These are phyloP conservation scores for Exophiala sideris DNA, from an alignment of 2,329 filamentous ascomycete genomes.

Conservation along the genomic window DNA sequence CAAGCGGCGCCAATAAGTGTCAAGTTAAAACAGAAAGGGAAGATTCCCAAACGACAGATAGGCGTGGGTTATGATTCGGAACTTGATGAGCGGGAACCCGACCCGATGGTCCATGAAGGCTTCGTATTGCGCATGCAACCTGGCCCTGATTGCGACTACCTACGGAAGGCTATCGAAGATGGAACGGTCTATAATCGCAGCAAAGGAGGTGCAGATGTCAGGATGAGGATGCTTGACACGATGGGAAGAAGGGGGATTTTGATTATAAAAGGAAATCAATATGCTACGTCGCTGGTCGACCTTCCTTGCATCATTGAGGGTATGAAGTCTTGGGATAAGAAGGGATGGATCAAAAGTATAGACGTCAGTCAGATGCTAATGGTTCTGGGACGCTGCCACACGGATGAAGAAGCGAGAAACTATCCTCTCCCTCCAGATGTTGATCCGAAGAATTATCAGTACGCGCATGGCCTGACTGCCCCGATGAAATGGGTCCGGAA, in stretches of 20 bases:
- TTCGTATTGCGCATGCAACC: conserved; percentile 86
- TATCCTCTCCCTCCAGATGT: conserved; percentile 69
- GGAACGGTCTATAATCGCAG: conserved; percentile 67
- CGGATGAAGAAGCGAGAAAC: conserved; percentile 63
- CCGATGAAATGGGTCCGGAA: conserved; percentile 83
- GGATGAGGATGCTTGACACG: conserved; percentile 68
- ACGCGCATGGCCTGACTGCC: conserved; percentile 81
- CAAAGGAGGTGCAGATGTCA: conserved; percentile 71
- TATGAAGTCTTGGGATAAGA: conserved; percentile 91
- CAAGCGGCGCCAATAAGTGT: conserved; percentile 48
- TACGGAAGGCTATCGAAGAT: conserved; percentile 71
- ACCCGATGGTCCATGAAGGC: conserved; percentile 85
- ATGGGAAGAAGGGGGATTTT: conserved; percentile 72
- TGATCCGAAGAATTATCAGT: conserved; percentile 65
- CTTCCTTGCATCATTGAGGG: conserved; percentile 82
- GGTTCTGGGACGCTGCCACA: conserved; percentile 66
- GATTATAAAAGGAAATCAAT: conserved; percentile 65
- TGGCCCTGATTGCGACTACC: conserved; percentile 79
- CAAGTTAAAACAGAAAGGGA: conserved; percentile 37
- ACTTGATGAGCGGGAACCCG: conserved; percentile 80
- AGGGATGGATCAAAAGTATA: conserved; percentile 81
- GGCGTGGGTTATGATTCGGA: conserved; percentile 97
- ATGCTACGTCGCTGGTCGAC: conserved; percentile 76
- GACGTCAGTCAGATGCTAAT: conserved; percentile 88
- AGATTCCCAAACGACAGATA: conserved; percentile 62